phyloP scores from a whole-genome alignment of 192 early-diverging fungal genomes.

The Podila horticola region DNA sequence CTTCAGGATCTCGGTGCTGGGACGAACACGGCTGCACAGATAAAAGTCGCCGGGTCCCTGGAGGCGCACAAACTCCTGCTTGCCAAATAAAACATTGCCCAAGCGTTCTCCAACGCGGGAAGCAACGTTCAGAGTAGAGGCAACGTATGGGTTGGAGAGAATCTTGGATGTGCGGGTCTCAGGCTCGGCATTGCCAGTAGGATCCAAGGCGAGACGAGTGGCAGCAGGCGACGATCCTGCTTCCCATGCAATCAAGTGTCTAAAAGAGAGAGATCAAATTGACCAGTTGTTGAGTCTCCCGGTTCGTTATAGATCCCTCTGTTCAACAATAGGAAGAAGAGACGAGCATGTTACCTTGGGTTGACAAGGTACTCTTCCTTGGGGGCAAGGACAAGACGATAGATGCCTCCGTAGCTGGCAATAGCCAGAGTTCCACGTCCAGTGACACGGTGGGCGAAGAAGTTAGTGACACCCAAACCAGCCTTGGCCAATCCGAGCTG shows the following conservation, averaged over 20 bases:
- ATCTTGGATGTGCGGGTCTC: slow-evolving; percentile 49
- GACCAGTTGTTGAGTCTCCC: background rate
- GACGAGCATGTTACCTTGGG: slow-evolving; percentile 59
- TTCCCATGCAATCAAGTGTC: slow-evolving; percentile 67
- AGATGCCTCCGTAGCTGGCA: slow-evolving; percentile 71
- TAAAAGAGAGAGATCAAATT: background rate
- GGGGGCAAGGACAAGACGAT: slow-evolving; percentile 70
- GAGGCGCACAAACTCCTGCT: slow-evolving; percentile 65
- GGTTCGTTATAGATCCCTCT: too few relatives aligned
- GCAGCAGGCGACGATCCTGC: slow-evolving; percentile 58
- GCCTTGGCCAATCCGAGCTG: slow-evolving; percentile 53
- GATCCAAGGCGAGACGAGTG: slow-evolving; percentile 46
- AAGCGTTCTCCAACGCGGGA: slow-evolving; percentile 51
- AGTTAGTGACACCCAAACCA: slow-evolving; percentile 63
- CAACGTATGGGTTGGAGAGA: slow-evolving; percentile 47
- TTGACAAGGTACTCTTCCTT: slow-evolving; percentile 81
- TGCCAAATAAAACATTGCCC: slow-evolving; percentile 55
- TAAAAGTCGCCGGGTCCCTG: slow-evolving; percentile 75
- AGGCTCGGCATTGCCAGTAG: slow-evolving; percentile 31
- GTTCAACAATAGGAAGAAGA: background rate
- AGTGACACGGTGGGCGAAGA: slow-evolving; percentile 68
- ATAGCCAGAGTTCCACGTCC: slow-evolving; percentile 77
- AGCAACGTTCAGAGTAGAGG: slow-evolving; percentile 45
- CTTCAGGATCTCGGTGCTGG: slow-evolving; percentile 51
- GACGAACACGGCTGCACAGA: slow-evolving; percentile 64